Evolutionary conservation across 1,284 basidiomycete genomes (phyloP).

Genomic region (Hemileia vastatrix): DNA sequence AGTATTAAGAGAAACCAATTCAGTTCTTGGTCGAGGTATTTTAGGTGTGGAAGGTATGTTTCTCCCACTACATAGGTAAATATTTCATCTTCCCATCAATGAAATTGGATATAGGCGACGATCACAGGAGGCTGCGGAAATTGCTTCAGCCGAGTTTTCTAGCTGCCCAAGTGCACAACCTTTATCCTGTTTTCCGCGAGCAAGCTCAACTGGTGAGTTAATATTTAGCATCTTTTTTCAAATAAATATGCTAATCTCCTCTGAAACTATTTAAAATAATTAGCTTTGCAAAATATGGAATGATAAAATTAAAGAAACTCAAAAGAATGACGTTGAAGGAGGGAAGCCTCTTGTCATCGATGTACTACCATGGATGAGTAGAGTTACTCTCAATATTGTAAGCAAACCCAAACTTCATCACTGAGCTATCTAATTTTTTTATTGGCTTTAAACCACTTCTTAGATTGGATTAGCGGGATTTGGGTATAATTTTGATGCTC

Average conservation of each 20-base stretch:
- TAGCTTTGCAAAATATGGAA: not conserved
- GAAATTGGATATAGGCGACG: constrained; percentile 45
- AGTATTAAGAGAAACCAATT: constrained; percentile 52
- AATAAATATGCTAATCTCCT: not conserved
- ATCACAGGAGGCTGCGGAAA: constrained; percentile 51
- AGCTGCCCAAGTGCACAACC: constrained; percentile 27
- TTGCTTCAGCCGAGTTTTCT: constrained; percentile 48
- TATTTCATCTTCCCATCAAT: constrained; percentile 42
- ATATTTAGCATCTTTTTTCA: too few species aligned
- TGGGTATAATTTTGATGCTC: constrained; percentile 54
- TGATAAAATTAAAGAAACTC: not conserved
- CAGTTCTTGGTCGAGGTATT: constrained; percentile 43
- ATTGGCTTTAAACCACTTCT: too few species aligned
- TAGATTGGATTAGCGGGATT: too few species aligned
- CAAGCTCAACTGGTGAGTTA: not conserved
- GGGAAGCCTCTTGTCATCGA: not conserved
- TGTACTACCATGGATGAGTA: not conserved
- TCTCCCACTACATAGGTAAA: not conserved
- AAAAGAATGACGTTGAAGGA: too few species aligned
- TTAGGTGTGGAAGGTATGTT: not conserved
- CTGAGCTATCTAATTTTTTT: too few species aligned
- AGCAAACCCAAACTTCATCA: not conserved
- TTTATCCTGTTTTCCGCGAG: not conserved
- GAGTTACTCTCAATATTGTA: constrained; percentile 1
- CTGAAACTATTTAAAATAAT: not conserved